phyloP scores from a whole-genome alignment of 2,329 filamentous ascomycete genomes.

The Neonectria neomacrospora region DNA sequence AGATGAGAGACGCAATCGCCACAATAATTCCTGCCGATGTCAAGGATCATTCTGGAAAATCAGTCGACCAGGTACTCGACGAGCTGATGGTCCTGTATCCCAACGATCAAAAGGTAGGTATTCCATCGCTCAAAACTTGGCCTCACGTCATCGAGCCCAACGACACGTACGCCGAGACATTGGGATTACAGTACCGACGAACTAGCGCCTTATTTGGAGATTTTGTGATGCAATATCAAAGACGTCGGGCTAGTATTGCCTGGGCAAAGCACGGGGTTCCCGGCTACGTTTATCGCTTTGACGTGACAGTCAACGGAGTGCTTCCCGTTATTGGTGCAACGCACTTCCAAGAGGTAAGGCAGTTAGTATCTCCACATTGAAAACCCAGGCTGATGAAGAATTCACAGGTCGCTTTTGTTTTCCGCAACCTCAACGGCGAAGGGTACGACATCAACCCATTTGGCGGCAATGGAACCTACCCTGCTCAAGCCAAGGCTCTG shows the following conservation, averaged over 20 bases:
- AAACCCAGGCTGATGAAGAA: background rate
- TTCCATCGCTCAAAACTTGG: conserved; percentile 49
- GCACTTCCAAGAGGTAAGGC: conserved; percentile 52
- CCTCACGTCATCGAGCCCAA: conserved; percentile 45
- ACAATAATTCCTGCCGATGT: conserved; percentile 22
- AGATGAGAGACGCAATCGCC: conserved; percentile 37
- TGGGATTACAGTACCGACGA: conserved; percentile 48
- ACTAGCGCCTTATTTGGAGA: conserved; percentile 46
- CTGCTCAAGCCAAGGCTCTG: conserved; percentile 39
- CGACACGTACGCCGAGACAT: conserved; percentile 36
- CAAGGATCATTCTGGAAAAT: conserved; percentile 36
- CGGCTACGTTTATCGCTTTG: conserved; percentile 49
- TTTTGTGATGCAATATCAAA: conserved; percentile 40
- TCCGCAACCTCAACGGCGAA: conserved; percentile 49
- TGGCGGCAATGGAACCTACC: conserved; percentile 43
- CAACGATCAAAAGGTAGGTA: conserved; percentile 48
- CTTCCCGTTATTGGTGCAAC: conserved; percentile 38
- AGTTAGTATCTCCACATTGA: fast-evolving
- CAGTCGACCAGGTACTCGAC: conserved; percentile 34
- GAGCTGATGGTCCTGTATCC: conserved; percentile 45
- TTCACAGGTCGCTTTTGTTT: conserved; percentile 53
- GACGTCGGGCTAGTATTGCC: conserved; percentile 43
- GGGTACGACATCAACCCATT: conserved; percentile 49
- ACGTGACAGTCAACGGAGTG: conserved; percentile 45
- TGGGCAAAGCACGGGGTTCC: conserved; percentile 44